Evolutionary conservation across 1,284 basidiomycete species (phyloP), one percentile per base, ranked within the genome.

Genomic region (Apiotrichum mycotoxinovorans): DNA sequence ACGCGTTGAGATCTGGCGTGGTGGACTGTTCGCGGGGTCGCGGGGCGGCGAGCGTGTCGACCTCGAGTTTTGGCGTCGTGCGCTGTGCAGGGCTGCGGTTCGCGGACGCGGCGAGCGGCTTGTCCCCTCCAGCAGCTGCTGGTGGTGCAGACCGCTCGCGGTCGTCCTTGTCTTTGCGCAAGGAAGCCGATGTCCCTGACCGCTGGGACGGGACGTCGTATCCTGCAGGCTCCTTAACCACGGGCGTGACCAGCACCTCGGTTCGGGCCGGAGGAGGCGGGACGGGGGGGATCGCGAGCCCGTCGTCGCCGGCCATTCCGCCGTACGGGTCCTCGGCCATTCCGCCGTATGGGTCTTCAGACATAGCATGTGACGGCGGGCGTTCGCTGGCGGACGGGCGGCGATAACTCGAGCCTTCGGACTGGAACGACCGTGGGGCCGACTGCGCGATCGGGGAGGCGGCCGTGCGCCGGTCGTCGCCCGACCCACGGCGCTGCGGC

Each of bases 261-360:
- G 40, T 18, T 20, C 18, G 4, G 40, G 10, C 10, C 20, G n/a
- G 20, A n/a, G 18, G n/a, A 8, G 40, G 11, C 20, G 33, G 46
- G 22, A 23, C 33, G 12, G 46, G 46, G 15, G 46, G 46, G 20
- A 48, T 48, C 10, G 10, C 12, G 12, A 48, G 46, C 4, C 33
- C 38, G 7, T 44, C 47, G 2, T 43, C 37, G 4, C 23, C 30
- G 7, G 30, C 47, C 41, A 49, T 38, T 25, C 47, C 48, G 41
- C 41, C 53, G 14, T 42, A 49, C 12, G 53, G 38, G 35, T 61
- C 60, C 14, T 54, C 52, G 8, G 42, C 51, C 35, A 53, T 54
- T 14, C 48, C 54, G 23, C 51, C 59, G 38, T 51, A 44, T 10
- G 46, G 47, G 27, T 52, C 52, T n/a, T 55, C 52, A 20, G 26